Evolutionary conservation across 768 basidiomycete species (phyloP).

Genomic region (Cystofilobasidium ferigula): DNA sequence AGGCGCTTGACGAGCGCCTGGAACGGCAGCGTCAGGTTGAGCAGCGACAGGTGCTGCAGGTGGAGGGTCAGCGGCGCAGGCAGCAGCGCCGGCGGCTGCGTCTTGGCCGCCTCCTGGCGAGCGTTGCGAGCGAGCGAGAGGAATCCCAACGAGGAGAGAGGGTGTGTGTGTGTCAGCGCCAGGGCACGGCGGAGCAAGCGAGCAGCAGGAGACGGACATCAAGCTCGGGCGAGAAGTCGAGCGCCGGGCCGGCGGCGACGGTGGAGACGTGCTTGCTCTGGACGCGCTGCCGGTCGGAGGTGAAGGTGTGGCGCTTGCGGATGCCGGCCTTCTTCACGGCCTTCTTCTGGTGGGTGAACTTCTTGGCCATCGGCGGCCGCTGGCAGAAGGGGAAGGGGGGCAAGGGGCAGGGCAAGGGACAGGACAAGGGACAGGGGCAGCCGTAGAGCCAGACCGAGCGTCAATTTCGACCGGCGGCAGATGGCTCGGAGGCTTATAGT

Average conservation of each 20-base stretch:
- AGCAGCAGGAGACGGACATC: background rate
- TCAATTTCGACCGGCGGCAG: too few relatives aligned
- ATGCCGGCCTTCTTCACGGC: slow-evolving; percentile 7
- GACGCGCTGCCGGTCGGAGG: background rate
- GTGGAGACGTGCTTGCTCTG: slow-evolving; percentile 6
- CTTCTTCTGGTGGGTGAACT: slow-evolving; percentile 14
- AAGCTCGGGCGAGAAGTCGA: slow-evolving; percentile 11
- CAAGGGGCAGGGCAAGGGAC: too few relatives aligned
- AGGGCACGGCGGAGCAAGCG: background rate
- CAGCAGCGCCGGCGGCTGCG: slow-evolving; percentile 11
- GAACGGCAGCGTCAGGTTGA: slow-evolving; percentile 37
- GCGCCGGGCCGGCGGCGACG: background rate
- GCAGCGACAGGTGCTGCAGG: slow-evolving; percentile 34
- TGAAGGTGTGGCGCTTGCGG: slow-evolving; percentile 13
- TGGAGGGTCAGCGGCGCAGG: slow-evolving; percentile 24
- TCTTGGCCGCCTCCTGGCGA: background rate
- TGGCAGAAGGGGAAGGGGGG: background rate
- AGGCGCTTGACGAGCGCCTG: slow-evolving; percentile 32
- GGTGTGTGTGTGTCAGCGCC: background rate
- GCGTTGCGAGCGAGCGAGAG: background rate
- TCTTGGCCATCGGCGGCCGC: slow-evolving; percentile 1
- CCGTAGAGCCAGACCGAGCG: too few relatives aligned
- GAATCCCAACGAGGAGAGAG: background rate
- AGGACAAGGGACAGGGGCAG: too few relatives aligned
- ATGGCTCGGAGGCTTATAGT: too few relatives aligned